Base-by-base conservation (phyloP, 306 rosid species). In the Myrica gale region DNA sequence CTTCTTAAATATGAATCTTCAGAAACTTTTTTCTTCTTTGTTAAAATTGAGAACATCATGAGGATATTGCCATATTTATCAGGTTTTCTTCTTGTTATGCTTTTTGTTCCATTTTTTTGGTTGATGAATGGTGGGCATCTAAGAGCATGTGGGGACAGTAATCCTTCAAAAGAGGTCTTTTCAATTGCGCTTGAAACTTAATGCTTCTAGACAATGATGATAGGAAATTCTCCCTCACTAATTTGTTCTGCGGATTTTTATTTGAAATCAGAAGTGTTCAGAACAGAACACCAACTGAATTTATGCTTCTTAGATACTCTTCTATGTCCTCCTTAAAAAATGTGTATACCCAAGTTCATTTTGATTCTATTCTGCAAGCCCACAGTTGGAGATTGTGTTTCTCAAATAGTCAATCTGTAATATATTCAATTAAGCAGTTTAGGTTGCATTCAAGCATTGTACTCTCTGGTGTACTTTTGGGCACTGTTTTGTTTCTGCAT, bases 1-100 rank as follows among this genome's bases (percentile, higher is more conserved):
- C 10, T 54, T 80, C 46, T 61, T 23, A 23, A 51, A 10, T 19
- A 39, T 7, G 44, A 63, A 45, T 74, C 67, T 62, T 51, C 46
- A 57, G 52, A 66, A 5, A 68, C 46, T 41, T 1, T 72, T 62
- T 78, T 42, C 26, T 20, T 26, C 43, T 26, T 26, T 52, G 57
- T 13, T 13, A 11, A 60, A 60, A 23, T 60, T 60, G 26, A 11
- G 32, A 9, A 42, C 43, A 4, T 5, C n/a, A 12, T 26, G 17
- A 23, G 67, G 43, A 12, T 26, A 60, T 60, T 26, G n/a, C 8
- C 12, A 12, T 26, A 60, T 26, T 60, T 2, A 60, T 60, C 43
- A 60, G 67, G 8, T 26, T 20, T 10, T 21, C 12, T 9, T 20
- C 62, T 8, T 20, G 15, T 56, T 32, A 56, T 56, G 37, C 15